These are phyloP conservation scores for Cladosporium halotolerans DNA, from an alignment of 2,329 filamentous ascomycete genomes.

Conservation along the genomic window DNA sequence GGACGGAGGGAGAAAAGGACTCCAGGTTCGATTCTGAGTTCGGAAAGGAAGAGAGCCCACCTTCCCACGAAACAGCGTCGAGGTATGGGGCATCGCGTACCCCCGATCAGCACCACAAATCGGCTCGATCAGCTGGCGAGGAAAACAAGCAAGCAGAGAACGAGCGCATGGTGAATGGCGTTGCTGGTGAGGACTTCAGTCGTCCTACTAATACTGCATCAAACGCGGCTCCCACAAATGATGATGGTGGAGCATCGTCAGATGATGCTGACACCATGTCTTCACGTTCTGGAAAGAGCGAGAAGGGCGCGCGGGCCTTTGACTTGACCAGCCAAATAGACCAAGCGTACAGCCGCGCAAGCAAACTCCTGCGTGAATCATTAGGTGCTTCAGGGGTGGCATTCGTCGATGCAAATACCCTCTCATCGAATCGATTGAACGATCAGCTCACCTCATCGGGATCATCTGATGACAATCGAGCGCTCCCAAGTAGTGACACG, in stretches of 20 bases:
- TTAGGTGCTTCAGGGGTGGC: conserved; percentile 42
- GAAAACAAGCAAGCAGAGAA: not conserved
- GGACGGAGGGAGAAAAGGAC: not conserved
- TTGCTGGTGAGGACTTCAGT: not conserved
- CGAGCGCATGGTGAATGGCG: not conserved
- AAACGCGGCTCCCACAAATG: no score
- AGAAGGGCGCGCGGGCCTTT: no score
- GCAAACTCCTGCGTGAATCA: conserved; percentile 43
- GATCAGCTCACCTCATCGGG: not conserved
- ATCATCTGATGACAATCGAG: not conserved
- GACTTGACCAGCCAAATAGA: no score
- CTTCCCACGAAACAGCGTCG: not conserved
- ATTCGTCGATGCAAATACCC: conserved; percentile 24
- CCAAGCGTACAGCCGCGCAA: conserved; percentile 40
- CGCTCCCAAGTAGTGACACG: not conserved
- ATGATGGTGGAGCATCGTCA: no score
- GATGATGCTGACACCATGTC: no score
- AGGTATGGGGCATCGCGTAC: not conserved
- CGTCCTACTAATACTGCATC: no score
- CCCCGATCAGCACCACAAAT: not conserved
- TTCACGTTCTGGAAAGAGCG: no score
- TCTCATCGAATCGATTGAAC: not conserved
- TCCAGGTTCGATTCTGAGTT: conserved; percentile 17
- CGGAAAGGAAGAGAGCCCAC: conserved; percentile 4
- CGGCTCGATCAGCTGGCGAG: not conserved